These are phyloP conservation scores for Reutealis trisperma DNA, from an alignment of 345 rosid species.

Conservation along the genomic window DNA sequence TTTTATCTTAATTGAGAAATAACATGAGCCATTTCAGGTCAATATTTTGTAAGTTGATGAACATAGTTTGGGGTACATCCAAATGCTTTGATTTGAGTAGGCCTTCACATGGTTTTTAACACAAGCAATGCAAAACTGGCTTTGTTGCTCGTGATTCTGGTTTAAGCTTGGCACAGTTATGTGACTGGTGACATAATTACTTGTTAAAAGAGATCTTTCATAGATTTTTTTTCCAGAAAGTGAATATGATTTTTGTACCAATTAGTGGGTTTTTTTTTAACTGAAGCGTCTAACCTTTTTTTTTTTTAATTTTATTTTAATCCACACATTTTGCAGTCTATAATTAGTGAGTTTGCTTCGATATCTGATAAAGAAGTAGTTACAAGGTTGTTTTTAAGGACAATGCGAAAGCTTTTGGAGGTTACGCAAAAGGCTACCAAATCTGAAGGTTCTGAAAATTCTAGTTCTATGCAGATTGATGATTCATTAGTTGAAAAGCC, in stretches of 20 bases:
- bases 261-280: not conserved
- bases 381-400: slow-evolving; percentile 49
- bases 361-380: slow-evolving; percentile 69
- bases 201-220: too few species aligned
- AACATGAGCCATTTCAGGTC: not conserved
- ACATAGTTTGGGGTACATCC: too few species aligned
- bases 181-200: not conserved
- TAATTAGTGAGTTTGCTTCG: slow-evolving; percentile 72
- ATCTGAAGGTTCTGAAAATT: slow-evolving; percentile 43
- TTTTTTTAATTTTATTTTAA: too few species aligned
- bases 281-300: not conserved
- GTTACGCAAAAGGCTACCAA: slow-evolving; percentile 60
- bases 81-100: too few species aligned
- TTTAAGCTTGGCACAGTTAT: not conserved
- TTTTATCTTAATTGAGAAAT: not conserved
- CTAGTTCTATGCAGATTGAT: slow-evolving; percentile 55
- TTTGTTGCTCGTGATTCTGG: not conserved
- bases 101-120: too few species aligned
- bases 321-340: slow-evolving; percentile 54
- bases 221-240: not conserved
- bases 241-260: not conserved
- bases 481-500: slow-evolving; percentile 45
- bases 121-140: not conserved
- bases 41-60: not conserved
- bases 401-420: slow-evolving; percentile 70